Evolutionary conservation across 1,284 basidiomycete genomes (phyloP), one percentile per base, ranked within the genome.

Genomic region (Cryptococcus deneoformans): DNA sequence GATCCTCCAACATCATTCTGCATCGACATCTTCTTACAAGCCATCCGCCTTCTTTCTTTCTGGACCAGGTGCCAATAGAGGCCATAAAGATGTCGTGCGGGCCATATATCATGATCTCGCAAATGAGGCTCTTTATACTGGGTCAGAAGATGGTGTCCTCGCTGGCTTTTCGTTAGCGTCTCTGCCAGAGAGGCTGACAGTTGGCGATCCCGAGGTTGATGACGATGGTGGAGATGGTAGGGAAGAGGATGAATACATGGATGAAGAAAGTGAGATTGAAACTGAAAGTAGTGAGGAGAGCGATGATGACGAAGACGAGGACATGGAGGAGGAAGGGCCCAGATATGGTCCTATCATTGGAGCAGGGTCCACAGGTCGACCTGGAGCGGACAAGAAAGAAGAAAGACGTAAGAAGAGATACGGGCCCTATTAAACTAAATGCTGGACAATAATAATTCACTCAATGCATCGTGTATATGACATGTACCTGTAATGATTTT

Each of bases 11-110:
- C 73, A 78, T 58, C 62, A 68, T 8, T 50, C 58, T 12, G 16
- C 52, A 2, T 29, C 51, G 5, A 48, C 54, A 6, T 52, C 61
- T 0, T 58, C 57, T 6, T 76, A 71, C 59, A 9, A 60, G 0
- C 74, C 77, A 6, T 76, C 75, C 5, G 70, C 71, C 6, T 77
- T 62, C 63, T 61, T 78, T 45, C 60, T 72, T 34, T 61, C 73
- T 2, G 69, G 67, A 0, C 75, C 75, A 24, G 63, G 47, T 3
- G 50, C 59, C 11, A 38, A 44, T 1, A 46, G 72, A 11, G 75
- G 75, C 6, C 78, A 79, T 62, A 70, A 72, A 56, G 77, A 77
- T 60, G 76, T 79, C 34, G 69, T 79, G 45, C 67, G 76, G n/a
- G 63, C 67, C 37, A 52, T 78, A 46, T 73, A 70, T 57, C 74